Base-by-base conservation (phyloP, 2,329 filamentous ascomycete species). In the Botrytis aclada region DNA sequence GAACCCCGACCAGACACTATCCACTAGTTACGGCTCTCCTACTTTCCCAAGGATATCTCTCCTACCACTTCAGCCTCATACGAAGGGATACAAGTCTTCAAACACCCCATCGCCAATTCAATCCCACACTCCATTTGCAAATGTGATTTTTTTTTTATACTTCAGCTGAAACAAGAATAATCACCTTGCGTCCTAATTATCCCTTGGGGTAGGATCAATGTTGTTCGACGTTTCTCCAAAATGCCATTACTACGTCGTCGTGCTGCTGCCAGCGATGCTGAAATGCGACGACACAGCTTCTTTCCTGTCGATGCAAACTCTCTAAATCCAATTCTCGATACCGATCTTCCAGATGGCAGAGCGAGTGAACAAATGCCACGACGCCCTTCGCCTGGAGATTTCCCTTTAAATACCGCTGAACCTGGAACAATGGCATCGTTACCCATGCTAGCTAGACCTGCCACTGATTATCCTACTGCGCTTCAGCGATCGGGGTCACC, bases 401-500 rank as follows among this genome's bases (percentile, higher is more conserved):
- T 80, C 62, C 34, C 41, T 10, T 72, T 32, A 20, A 37, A 18
- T n/a, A 8, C 39, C 29, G 22, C 78, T 37, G 75, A 77, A 41
- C 77, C 78, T 58, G 66, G 66, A 14, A 65, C 73, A 14, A 75
- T 72, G 16, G 51, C 51, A 37, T 74, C 75, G 45, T 25, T 69
- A 45, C 47, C 74, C 65, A 63, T 74, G 45, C 18, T 67, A 58
- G 65, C 65, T 37, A 75, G 77, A 70, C 60, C 71, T 25, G 75
- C 78, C 63, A 75, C 72, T 51, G 77, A 79, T 72, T 74, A 71
- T 72, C 73, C 61, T 54, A 37, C 62, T 20, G 72, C 72, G 20
- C 61, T 70, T n/a, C 72, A 76, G 20, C 77, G 79, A 34, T 74
- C 77, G 10, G 72, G 72, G 14, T 78, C 79, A 66, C 87, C 87